phyloP scores from a whole-genome alignment of 73 alveolate species.

The Paramecium caudatum region DNA sequence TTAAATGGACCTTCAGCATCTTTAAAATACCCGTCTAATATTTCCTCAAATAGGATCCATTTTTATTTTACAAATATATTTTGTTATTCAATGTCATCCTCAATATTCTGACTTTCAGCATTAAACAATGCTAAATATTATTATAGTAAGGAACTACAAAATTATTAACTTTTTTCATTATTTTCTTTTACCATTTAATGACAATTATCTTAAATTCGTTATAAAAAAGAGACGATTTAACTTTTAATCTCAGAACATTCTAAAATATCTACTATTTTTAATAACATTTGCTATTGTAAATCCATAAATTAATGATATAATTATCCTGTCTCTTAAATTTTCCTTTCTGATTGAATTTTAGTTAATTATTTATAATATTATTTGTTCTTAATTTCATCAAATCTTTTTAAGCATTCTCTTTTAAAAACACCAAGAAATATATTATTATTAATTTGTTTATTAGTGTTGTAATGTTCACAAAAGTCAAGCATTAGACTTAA shows the following conservation, averaged over 20 bases:
- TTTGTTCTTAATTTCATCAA: slow-evolving; percentile 1
- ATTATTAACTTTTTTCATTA: slow-evolving; percentile 5
- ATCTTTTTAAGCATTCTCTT: background rate
- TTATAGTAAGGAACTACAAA: background rate
- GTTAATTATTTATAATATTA: slow-evolving; percentile 3
- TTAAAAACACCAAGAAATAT: background rate
- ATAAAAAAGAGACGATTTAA: background rate
- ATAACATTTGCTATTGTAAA: background rate
- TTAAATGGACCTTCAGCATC: slow-evolving; percentile 39
- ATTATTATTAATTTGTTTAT: background rate
- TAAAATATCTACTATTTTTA: background rate
- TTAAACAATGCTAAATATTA: background rate
- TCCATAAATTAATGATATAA: background rate
- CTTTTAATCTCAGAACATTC: slow-evolving; percentile 28
- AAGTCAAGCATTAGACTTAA: slow-evolving; percentile 21
- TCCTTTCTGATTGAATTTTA: background rate
- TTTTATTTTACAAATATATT: background rate
- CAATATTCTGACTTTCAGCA: background rate
- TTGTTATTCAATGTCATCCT: slow-evolving; percentile 8
- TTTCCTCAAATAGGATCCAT: slow-evolving; percentile 25
- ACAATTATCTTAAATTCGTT: background rate
- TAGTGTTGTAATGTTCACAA: background rate
- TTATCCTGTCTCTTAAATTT: background rate
- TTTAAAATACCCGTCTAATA: background rate
- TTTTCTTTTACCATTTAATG: background rate